These are phyloP conservation scores for Pseudogymnoascus sp. DNA, from an alignment of 2,329 filamentous ascomycete species.

Conservation along the genomic window DNA sequence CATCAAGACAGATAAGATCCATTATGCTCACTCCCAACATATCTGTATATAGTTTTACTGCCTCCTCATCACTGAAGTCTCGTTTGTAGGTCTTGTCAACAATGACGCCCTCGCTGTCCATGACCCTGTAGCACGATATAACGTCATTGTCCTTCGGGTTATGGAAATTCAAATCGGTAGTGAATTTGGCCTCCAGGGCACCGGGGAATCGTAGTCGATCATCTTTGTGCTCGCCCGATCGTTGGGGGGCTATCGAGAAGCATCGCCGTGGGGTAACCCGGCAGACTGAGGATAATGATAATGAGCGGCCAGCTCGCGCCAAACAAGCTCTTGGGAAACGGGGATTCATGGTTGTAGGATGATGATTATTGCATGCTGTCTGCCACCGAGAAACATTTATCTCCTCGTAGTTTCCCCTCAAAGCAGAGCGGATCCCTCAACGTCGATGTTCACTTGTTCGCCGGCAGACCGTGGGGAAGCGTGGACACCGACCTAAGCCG, in stretches of 20 bases:
- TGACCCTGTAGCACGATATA: constrained; percentile 83
- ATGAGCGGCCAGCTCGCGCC: constrained; percentile 4
- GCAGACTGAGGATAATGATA: constrained; percentile 6
- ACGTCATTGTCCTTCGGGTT: constrained; percentile 62
- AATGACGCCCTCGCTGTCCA: constrained; percentile 79
- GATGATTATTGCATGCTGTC: constrained; percentile 6
- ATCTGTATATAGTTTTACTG: constrained; percentile 50
- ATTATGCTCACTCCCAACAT: constrained; percentile 71
- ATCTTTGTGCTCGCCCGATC: constrained; percentile 5
- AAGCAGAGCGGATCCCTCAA: constrained; percentile 7
- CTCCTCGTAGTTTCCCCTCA: constrained; percentile 7
- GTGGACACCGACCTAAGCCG: constrained; percentile 4
- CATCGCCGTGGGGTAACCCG: constrained; percentile 2
- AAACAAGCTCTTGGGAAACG: constrained; percentile 3
- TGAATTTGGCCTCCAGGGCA: constrained; percentile 92
- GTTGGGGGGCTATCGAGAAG: background rate
- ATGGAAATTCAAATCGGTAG: constrained; percentile 67
- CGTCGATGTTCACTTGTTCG: constrained; percentile 5
- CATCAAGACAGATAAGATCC: constrained; percentile 97
- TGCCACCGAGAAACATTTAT: constrained; percentile 5
- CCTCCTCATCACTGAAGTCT: constrained; percentile 55
- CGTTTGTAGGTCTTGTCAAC: constrained; percentile 62
- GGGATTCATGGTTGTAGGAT: constrained; percentile 7
- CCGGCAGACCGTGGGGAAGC: constrained; percentile 3
- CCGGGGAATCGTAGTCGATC: constrained; percentile 62